These are phyloP conservation scores for Ampelocalamus luodianensis DNA, from an alignment of 176 grass and related monocot species.

Conservation along the genomic window DNA sequence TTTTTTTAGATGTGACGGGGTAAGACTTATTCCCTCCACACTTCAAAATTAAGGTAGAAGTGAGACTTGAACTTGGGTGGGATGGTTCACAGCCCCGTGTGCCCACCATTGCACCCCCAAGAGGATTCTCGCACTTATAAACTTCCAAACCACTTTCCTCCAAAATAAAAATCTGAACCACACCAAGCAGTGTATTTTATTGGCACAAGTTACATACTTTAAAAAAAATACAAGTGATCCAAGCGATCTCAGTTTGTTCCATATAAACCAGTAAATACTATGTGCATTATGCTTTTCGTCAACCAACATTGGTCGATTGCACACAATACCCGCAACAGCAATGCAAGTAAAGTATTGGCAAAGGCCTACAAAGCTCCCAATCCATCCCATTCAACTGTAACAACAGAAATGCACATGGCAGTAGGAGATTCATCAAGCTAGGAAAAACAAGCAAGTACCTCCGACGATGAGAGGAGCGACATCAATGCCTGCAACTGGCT, in stretches of 20 bases:
- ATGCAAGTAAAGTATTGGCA: not conserved
- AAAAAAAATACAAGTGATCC: not conserved
- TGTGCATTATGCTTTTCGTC: not conserved
- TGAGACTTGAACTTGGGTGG: too few relatives aligned
- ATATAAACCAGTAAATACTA: not conserved
- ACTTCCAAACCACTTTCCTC: not conserved
- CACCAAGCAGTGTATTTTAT: not conserved
- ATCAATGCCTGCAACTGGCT: slow-evolving; percentile 57
- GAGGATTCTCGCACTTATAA: not conserved
- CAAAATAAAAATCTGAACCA: not conserved
- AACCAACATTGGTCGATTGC: not conserved
- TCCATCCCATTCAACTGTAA: not conserved
- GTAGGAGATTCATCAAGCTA: slow-evolving; percentile 18
- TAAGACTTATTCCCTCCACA: too few relatives aligned
- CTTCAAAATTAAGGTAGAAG: too few relatives aligned
- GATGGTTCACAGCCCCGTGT: too few relatives aligned
- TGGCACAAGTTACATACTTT: not conserved
- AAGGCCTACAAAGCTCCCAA: not conserved
- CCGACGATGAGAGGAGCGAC: slow-evolving; percentile 45
- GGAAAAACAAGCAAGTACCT: slow-evolving; percentile 46
- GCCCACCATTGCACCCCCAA: too few relatives aligned
- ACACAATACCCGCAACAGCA: not conserved
- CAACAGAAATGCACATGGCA: not conserved
- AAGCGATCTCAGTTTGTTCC: not conserved
- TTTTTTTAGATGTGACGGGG: too few relatives aligned